Conservation (phyloP, 768 basidiomycete species). For the Pleurotus djamor region DNA sequence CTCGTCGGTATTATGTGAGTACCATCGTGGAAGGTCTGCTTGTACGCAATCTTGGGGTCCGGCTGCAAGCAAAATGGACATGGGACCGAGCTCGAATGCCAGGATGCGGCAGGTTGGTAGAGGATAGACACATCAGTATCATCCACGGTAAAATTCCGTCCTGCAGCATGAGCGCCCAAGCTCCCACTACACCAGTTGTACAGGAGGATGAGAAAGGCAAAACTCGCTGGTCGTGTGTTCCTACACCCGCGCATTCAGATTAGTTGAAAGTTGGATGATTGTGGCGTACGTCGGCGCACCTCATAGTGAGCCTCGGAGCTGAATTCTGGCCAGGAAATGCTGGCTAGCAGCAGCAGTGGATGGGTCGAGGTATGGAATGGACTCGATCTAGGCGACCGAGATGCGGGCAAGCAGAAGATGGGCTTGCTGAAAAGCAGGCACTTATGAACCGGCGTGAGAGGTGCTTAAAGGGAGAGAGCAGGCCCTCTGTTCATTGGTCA, state of each 20-base stretch:
- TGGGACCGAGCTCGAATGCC: conserved; percentile 27
- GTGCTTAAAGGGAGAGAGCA: conserved; percentile 4
- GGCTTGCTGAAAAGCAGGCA: not conserved
- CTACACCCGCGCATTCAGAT: not conserved
- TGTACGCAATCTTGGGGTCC: conserved; percentile 15
- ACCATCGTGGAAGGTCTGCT: conserved; percentile 34
- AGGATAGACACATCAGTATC: conserved; percentile 33
- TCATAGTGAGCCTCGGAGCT: not conserved
- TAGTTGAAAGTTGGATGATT: not conserved
- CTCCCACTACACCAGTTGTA: conserved; percentile 10
- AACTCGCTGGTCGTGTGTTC: conserved; percentile 5
- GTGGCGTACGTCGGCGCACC: not conserved
- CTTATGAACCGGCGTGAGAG: conserved; percentile 2
- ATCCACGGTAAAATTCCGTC: conserved; percentile 32
- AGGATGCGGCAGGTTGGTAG: conserved; percentile 32
- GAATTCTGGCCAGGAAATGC: not conserved
- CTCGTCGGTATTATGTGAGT: conserved; percentile 16
- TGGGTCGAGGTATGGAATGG: not conserved
- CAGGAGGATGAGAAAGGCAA: conserved; percentile 9
- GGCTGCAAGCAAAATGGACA: conserved; percentile 30
- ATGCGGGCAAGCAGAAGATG: conserved; percentile 1
- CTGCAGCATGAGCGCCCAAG: conserved; percentile 16
- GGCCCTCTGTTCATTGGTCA: conserved; percentile 1
- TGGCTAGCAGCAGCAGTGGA: not conserved
- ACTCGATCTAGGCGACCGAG: conserved; percentile 2